A percentile compares a stretch with the other conserved stretches of the same genome.
These are phyloP conservation scores for Calocybe indica DNA, from an alignment of 768 basidiomycete species.

Conservation along the genomic window DNA sequence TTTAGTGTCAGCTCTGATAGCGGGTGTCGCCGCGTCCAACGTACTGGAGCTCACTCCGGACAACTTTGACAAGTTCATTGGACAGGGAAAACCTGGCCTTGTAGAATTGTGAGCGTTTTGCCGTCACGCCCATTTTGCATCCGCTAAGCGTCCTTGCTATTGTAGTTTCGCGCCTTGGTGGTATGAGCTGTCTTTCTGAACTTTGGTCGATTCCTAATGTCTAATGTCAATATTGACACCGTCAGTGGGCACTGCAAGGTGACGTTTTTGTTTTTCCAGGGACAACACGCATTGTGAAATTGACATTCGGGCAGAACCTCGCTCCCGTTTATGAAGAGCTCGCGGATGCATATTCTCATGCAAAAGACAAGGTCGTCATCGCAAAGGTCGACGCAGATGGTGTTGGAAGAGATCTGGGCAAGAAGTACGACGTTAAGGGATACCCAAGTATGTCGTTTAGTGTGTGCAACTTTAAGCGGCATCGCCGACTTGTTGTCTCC, in stretches of 20 bases:
- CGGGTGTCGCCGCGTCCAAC: conserved; percentile 64
- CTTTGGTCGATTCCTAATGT: not conserved
- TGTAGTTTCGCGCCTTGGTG: conserved; percentile 85
- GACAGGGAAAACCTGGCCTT: conserved; percentile 75
- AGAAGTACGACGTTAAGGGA: conserved; percentile 75
- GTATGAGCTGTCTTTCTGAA: conserved; percentile 30
- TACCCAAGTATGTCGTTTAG: conserved; percentile 68
- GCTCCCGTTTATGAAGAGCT: conserved; percentile 87
- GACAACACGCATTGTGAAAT: too few species aligned
- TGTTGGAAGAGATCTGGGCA: conserved; percentile 68
- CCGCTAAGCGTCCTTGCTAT: conserved; percentile 5
- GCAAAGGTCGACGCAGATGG: conserved; percentile 95
- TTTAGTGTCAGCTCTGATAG: conserved; percentile 48
- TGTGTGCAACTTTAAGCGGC: not conserved
- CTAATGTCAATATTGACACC: not conserved
- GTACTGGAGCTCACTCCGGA: conserved; percentile 72
- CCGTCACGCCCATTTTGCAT: not conserved
- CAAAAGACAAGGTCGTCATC: conserved; percentile 78
- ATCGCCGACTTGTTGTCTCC: conserved; percentile 6
- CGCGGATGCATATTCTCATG: conserved; percentile 77
- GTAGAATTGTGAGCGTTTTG: conserved; percentile 77
- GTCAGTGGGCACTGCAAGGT: conserved; percentile 85
- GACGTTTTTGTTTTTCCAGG: conserved; percentile 6
- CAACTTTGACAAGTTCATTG: conserved; percentile 74
- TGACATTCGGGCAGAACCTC: conserved; percentile 51